Evolutionary conservation across 371 early-diverging fungal species (phyloP).

Genomic region (Homolaphlyctis polyrhiza): DNA sequence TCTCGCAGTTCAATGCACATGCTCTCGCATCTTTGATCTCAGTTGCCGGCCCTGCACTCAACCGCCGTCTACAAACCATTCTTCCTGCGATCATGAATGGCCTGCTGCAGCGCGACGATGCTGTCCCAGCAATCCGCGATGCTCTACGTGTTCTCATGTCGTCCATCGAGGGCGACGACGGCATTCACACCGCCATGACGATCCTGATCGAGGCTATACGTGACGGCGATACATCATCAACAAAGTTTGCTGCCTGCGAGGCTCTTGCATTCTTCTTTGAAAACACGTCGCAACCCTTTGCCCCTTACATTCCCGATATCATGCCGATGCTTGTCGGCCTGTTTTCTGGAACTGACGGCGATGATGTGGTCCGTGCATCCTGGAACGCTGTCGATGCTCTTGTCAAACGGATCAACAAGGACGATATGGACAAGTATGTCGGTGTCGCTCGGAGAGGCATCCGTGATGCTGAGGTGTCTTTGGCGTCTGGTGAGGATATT

Average conservation of each 20-base stretch:
- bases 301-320: conserved; percentile 78
- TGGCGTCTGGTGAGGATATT: conserved; percentile 44
- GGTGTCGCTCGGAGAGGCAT: conserved; percentile 66
- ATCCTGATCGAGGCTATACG: conserved; percentile 63
- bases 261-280: conserved; percentile 60
- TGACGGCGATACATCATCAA: conserved; percentile 30
- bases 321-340: conserved; percentile 68
- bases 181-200: conserved; percentile 64
- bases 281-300: conserved; percentile 41
- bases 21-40: conserved; percentile 83
- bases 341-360: conserved; percentile 38
- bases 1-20: conserved; percentile 85
- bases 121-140: conserved; percentile 59
- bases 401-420: conserved; percentile 74
- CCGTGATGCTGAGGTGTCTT: conserved; percentile 22
- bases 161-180: conserved; percentile 72
- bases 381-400: conserved; percentile 79
- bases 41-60: conserved; percentile 86
- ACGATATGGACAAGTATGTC: conserved; percentile 79
- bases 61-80: conserved; percentile 72
- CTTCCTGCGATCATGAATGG: conserved; percentile 78
- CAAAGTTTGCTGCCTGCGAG: conserved; percentile 21
- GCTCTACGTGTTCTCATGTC: conserved; percentile 63
- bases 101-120: conserved; percentile 64
- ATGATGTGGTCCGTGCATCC: conserved; percentile 58